These are phyloP conservation scores for Adansonia gregorii DNA, from an alignment of 441 rosid species.

Conservation along the genomic window DNA sequence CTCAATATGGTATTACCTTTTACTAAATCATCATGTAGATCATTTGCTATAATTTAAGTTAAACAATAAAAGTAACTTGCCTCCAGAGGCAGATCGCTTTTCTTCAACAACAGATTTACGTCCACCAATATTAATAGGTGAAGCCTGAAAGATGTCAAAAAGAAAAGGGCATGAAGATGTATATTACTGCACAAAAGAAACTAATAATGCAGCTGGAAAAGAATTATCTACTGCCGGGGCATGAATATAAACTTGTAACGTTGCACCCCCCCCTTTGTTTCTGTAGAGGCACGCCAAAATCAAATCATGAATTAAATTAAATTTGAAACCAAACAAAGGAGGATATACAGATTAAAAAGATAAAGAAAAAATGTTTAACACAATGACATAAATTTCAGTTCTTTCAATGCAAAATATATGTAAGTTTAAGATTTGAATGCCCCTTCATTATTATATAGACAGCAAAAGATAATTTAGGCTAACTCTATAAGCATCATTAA, in stretches of 20 bases:
- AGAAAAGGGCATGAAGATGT: background rate
- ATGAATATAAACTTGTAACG: background rate
- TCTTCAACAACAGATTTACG: conserved; percentile 73
- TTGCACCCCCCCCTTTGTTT: background rate
- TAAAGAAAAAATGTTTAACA: background rate
- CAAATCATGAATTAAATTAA: background rate
- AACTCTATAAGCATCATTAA: background rate
- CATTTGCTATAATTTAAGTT: background rate
- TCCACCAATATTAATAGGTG: conserved; percentile 77
- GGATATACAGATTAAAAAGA: background rate
- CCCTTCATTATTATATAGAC: background rate
- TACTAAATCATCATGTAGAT: background rate
- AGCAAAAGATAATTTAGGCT: background rate
- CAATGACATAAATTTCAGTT: background rate
- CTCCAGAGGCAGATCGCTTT: conserved; percentile 86
- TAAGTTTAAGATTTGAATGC: background rate
- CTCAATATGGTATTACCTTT: background rate
- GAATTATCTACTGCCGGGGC: background rate
- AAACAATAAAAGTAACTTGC: conserved; percentile 47
- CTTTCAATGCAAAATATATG: background rate
- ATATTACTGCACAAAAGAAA: background rate
- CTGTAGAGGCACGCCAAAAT: background rate
- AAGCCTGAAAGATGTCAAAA: conserved; percentile 61
- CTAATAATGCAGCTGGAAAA: conserved; percentile 12
- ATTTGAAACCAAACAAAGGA: background rate